Evolutionary conservation across 805 yeast species (phyloP).

Genomic region (Yarrowia deformans): DNA sequence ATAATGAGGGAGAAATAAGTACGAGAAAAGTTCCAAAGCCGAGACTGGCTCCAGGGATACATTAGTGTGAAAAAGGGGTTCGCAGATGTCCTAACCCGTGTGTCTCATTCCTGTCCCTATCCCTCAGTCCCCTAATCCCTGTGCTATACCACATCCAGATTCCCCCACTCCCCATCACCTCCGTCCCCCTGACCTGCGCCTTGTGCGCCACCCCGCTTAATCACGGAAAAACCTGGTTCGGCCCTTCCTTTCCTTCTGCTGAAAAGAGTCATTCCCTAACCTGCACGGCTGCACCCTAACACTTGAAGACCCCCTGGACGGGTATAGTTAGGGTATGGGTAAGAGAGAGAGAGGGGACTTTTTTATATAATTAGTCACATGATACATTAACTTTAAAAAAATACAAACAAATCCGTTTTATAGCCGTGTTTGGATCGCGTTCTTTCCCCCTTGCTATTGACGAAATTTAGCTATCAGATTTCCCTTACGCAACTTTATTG

Average conservation of each 20-base stretch:
- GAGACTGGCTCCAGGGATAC: neutral
- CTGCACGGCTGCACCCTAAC: neutral
- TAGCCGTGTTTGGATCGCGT: too few species aligned
- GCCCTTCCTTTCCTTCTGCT: neutral
- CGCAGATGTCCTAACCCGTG: neutral
- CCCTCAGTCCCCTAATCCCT: too few species aligned
- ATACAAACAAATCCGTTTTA: too few species aligned
- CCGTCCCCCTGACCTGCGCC: neutral
- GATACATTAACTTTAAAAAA: too few species aligned
- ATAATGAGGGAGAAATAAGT: too few species aligned
- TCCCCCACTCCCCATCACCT: neutral
- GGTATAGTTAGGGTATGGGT: neutral
- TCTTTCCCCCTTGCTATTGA: too few species aligned
- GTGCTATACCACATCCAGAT: neutral
- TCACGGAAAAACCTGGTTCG: constrained; percentile 25
- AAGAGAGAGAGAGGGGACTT: neutral
- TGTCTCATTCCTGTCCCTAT: neutral
- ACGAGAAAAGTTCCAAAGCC: neutral
- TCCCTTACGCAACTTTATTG: too few species aligned
- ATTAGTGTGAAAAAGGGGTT: neutral
- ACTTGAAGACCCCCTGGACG: neutral
- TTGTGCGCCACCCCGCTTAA: constrained; percentile 25
- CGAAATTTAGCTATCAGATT: too few species aligned
- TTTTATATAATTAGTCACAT: too few species aligned
- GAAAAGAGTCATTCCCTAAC: neutral